Conservation (phyloP, 768 basidiomycete species). For the Suillus plorans region DNA sequence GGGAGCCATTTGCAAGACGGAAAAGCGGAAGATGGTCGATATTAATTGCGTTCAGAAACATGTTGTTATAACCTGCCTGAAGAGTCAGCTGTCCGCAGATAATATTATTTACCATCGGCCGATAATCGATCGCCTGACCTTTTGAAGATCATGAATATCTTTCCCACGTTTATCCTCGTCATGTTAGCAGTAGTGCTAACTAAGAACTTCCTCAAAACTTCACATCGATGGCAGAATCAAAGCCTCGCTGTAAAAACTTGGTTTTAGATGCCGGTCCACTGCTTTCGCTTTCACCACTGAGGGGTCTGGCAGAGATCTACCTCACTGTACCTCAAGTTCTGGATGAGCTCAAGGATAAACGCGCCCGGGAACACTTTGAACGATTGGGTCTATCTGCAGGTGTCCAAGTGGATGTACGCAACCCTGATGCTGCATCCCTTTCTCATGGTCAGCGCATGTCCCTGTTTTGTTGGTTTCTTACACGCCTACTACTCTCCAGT, state of each 20-base stretch:
- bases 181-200: too few relatives aligned
- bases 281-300: conserved; percentile 82
- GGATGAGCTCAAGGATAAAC: conserved; percentile 84
- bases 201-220: conserved; percentile 5
- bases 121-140: not conserved
- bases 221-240: conserved; percentile 25
- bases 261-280: conserved; percentile 94
- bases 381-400: conserved; percentile 73
- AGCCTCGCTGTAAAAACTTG: conserved; percentile 67
- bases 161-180: too few relatives aligned
- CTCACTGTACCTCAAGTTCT: conserved; percentile 90
- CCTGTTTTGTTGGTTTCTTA: conserved; percentile 6
- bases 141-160: too few relatives aligned
- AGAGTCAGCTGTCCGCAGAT: not conserved
- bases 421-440: conserved; percentile 70
- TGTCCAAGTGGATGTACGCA: conserved; percentile 68
- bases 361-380: conserved; percentile 85
- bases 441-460: conserved; percentile 47
- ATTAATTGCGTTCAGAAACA: conserved; percentile 1
- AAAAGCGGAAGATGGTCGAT: not conserved
- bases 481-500: conserved; percentile 46
- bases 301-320: conserved; percentile 85
- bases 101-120: conserved; percentile 6
- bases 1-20: conserved; percentile 34
- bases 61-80: not conserved